phyloP scores from a whole-genome alignment of 306 rosid species.

The Fragaria nilgerrensis region DNA sequence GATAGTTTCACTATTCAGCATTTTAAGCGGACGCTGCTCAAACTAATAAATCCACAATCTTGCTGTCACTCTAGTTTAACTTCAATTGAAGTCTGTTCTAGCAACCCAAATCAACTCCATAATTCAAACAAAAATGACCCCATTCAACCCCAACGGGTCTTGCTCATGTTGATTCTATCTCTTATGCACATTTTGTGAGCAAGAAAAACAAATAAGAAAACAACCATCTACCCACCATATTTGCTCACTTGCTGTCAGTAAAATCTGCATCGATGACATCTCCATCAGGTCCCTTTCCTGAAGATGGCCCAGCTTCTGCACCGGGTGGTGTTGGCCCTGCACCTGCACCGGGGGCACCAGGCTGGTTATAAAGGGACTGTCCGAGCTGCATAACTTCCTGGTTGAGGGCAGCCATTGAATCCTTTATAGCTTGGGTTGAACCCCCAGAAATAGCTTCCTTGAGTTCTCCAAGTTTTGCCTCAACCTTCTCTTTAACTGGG shows the following conservation, averaged over 20 bases:
- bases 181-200: background rate
- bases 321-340: conserved; percentile 54
- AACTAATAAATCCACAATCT: background rate
- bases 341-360: conserved; percentile 49
- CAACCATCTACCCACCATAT: background rate
- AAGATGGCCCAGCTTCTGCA: conserved; percentile 63
- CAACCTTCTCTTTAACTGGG: conserved; percentile 91
- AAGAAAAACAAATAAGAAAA: background rate
- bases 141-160: background rate
- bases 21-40: background rate
- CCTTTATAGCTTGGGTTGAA: conserved; percentile 73
- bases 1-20: background rate
- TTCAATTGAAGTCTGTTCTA: background rate
- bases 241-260: conserved; percentile 63
- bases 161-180: background rate
- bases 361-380: conserved; percentile 86
- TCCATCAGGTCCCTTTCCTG: conserved; percentile 66
- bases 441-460: conserved; percentile 78
- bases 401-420: conserved; percentile 85
- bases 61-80: background rate
- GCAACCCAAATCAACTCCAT: background rate
- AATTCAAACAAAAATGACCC: background rate
- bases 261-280: conserved; percentile 93
- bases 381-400: conserved; percentile 98
- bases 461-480: conserved; percentile 75